phyloP scores from a whole-genome alignment of 1,284 basidiomycete species.

The Schizophyllum amplum region DNA sequence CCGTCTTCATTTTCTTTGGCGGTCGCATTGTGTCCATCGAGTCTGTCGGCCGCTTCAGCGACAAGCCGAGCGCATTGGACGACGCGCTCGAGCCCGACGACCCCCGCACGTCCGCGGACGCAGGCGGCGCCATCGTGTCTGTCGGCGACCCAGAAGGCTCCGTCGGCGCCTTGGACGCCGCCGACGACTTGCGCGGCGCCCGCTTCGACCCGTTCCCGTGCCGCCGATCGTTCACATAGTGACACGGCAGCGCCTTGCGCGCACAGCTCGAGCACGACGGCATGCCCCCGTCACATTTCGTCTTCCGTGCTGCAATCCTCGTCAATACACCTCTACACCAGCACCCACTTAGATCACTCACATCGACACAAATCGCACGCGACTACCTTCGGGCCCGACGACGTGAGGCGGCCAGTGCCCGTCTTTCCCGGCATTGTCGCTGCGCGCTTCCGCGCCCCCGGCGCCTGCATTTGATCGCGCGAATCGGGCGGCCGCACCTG shows the following conservation, averaged over 20 bases:
- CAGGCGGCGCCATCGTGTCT: neutral
- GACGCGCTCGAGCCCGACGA: too few relatives aligned
- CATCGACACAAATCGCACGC: slow-evolving; percentile 80
- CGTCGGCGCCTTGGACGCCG: slow-evolving; percentile 33
- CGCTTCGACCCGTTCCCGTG: slow-evolving; percentile 32
- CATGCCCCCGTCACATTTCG: slow-evolving; percentile 73
- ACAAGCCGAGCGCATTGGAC: neutral
- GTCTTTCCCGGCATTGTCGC: slow-evolving; percentile 54
- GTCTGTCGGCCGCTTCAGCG: neutral
- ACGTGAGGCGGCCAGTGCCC: slow-evolving; percentile 40
- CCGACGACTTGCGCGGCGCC: slow-evolving; percentile 35
- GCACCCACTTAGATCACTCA: slow-evolving; percentile 26
- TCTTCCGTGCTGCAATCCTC: slow-evolving; percentile 47
- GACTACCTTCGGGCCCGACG: slow-evolving; percentile 72
- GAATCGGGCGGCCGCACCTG: neutral
- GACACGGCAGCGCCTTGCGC: slow-evolving; percentile 62
- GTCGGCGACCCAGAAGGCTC: slow-evolving; percentile 26
- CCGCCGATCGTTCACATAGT: slow-evolving; percentile 62
- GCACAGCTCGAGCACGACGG: slow-evolving; percentile 73
- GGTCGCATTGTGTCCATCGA: slow-evolving; percentile 12
- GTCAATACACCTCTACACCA: slow-evolving; percentile 6
- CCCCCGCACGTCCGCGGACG: too few relatives aligned
- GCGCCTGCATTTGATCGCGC: neutral
- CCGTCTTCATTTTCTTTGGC: slow-evolving; percentile 50
- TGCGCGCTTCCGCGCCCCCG: slow-evolving; percentile 49